Base-by-base conservation (phyloP, 2,329 filamentous ascomycete species). In the Lecanosticta acicola region DNA sequence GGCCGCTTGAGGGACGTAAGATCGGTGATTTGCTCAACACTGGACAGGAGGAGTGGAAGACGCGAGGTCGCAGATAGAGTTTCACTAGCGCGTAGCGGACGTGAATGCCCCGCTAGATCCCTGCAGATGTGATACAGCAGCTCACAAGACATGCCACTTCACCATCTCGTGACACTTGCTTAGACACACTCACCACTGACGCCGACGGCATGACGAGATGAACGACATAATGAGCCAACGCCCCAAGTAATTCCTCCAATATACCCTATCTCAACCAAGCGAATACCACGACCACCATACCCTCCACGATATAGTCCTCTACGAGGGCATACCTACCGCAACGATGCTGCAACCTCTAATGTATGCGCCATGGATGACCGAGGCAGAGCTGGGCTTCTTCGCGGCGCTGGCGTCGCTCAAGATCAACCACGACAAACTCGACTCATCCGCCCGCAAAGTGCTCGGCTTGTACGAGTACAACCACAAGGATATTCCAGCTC, bases 351-450 rank as follows among this genome's bases (percentile, higher is more conserved):
- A 57, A 35, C 63, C 67, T 16, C 61, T 87, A 66, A 80, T 84
- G 72, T 98, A 90, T 68, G 87, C 88, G 50, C 84, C 91, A 1
- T 97, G 95, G 74, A 80, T 84, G 33, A 95, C 91, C 39, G 88
- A 96, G 70, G 89, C 97, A 63, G 93, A 98, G 66, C 77, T 97
- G 35, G 87, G 89, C 36, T 98, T 98, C 69, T 98, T 96, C 66
- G 85, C 87, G 37, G 84, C 88, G 3, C 79, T 98, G n/a, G 93
- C 94, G 49, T 81, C 84, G 4, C 85, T 85, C 56, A 98, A 98
- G 71, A 88, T 98, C 65, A 89, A 97, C 66, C 84, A 94, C 77
- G 93, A 96, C 71, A 95, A 90, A 70, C 86, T 98, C 41, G 87
- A 96, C 71, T 91, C 94, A 67, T 94, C 90, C 8, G 86, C 89